Evolutionary conservation across 2,329 filamentous ascomycete genomes (phyloP).

Genomic region (Diaporthe vexans): DNA sequence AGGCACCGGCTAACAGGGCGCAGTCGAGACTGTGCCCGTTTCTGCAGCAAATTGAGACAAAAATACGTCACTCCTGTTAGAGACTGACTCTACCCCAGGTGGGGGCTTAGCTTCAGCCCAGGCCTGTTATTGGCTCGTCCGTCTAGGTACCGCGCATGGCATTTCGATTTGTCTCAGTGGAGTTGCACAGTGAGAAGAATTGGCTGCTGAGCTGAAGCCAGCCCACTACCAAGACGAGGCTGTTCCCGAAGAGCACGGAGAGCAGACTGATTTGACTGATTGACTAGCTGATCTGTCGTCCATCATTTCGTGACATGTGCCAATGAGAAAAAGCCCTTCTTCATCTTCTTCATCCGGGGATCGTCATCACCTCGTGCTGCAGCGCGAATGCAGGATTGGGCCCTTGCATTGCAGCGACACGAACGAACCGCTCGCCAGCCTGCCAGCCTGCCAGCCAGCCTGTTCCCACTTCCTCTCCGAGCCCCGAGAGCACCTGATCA

Average conservation of each 20-base stretch:
- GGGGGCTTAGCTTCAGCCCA: conserved; percentile 22
- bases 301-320: conserved; percentile 15
- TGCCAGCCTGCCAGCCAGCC: too few relatives aligned
- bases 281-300: neutral
- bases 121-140: conserved; percentile 12
- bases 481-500: conserved; percentile 21
- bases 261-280: neutral
- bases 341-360: neutral
- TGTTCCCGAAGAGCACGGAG: neutral
- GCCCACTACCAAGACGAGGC: conserved; percentile 4
- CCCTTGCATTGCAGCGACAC: conserved; percentile 17
- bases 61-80: neutral
- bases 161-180: conserved; percentile 5
- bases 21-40: neutral
- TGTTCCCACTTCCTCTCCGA: conserved; percentile 1
- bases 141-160: neutral
- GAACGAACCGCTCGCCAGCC: neutral
- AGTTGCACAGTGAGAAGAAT: conserved; percentile 7
- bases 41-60: neutral
- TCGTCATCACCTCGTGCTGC: conserved; percentile 11
- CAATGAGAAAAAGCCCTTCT: neutral
- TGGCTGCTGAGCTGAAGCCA: conserved; percentile 18
- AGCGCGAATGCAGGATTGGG: conserved; percentile 7
- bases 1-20: conserved; percentile 14
- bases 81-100: neutral